These are phyloP conservation scores for Aureobasidium sp. DNA, from an alignment of 2,329 filamentous ascomycete species.

Conservation along the genomic window DNA sequence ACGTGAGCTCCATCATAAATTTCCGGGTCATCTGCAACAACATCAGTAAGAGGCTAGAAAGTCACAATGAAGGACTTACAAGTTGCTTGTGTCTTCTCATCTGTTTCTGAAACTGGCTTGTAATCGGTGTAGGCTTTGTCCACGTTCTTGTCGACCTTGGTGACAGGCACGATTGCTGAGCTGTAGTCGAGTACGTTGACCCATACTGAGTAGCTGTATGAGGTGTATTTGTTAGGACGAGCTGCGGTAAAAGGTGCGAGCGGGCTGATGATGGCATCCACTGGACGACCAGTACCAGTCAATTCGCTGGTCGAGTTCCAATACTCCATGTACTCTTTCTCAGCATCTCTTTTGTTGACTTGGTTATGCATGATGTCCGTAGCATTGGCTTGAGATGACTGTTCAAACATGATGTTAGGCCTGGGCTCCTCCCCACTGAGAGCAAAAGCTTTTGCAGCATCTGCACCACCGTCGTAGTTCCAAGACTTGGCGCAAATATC, in stretches of 20 bases:
- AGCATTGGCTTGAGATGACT: constrained; percentile 31
- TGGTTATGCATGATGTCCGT: constrained; percentile 41
- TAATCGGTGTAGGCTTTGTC: constrained; percentile 33
- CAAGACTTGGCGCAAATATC: constrained; percentile 30
- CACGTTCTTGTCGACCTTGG: constrained; percentile 41
- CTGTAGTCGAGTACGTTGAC: constrained; percentile 52
- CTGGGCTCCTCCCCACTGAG: constrained; percentile 48
- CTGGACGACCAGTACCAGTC: constrained; percentile 39
- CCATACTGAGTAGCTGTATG: constrained; percentile 36
- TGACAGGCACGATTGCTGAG: constrained; percentile 47
- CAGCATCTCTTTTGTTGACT: constrained; percentile 45
- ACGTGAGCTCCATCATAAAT: constrained; percentile 27
- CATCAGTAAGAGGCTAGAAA: not conserved
- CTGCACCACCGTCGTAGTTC: constrained; percentile 42
- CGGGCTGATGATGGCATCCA: constrained; percentile 48
- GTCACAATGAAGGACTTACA: constrained; percentile 27
- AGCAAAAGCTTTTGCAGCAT: constrained; percentile 42
- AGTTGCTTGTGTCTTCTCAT: constrained; percentile 29
- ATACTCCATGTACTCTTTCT: constrained; percentile 54
- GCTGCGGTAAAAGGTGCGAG: constrained; percentile 44
- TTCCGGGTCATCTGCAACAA: constrained; percentile 24
- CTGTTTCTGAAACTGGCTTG: constrained; percentile 29
- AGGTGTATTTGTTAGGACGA: constrained; percentile 38
- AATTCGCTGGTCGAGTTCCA: constrained; percentile 48
- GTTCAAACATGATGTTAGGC: constrained; percentile 34